Percentiles rank a stretch among this genome's conserved stretches.
Evolutionary conservation across 2,329 filamentous ascomycete genomes (phyloP).

Genomic region (Trichoderma afroharzianum): DNA sequence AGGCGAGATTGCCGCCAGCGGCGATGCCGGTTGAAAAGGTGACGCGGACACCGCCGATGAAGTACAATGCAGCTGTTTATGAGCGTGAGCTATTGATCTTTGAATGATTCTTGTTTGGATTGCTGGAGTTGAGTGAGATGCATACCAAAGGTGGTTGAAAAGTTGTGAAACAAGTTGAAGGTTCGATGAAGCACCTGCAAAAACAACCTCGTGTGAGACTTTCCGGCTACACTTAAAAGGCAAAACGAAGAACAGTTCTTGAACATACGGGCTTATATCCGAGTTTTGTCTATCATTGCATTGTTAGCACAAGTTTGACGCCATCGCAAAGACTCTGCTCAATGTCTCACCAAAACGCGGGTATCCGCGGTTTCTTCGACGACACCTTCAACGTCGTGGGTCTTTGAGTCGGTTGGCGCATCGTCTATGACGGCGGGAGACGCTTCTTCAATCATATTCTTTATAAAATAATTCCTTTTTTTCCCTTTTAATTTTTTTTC

Average conservation of each 20-base stretch:
- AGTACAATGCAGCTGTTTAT: constrained; percentile 51
- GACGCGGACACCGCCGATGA: constrained; percentile 56
- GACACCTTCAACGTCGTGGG: neutral
- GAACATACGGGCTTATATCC: constrained; percentile 27
- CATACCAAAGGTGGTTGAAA: constrained; percentile 56
- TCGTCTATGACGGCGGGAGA: neutral
- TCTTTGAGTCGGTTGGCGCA: neutral
- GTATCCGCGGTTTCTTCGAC: constrained; percentile 1
- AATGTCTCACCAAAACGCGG: neutral
- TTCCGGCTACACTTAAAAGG: neutral
- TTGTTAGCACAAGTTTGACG: neutral
- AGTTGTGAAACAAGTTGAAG: constrained; percentile 56
- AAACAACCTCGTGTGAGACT: neutral
- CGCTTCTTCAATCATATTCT: constrained; percentile 8
- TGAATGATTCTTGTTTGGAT: neutral
- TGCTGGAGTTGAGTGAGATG: neutral
- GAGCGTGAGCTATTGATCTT: neutral
- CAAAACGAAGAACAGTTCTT: neutral
- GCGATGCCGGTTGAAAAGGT: constrained; percentile 61
- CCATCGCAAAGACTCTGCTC: neutral
- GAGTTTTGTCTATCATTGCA: constrained; percentile 22
- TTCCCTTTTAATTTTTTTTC: neutral
- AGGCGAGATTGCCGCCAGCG: constrained; percentile 57
- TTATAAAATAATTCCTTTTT: neutral
- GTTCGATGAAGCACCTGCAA: constrained; percentile 52